phyloP scores from a whole-genome alignment of 345 rosid species.

The Lagerstroemia speciosa region DNA sequence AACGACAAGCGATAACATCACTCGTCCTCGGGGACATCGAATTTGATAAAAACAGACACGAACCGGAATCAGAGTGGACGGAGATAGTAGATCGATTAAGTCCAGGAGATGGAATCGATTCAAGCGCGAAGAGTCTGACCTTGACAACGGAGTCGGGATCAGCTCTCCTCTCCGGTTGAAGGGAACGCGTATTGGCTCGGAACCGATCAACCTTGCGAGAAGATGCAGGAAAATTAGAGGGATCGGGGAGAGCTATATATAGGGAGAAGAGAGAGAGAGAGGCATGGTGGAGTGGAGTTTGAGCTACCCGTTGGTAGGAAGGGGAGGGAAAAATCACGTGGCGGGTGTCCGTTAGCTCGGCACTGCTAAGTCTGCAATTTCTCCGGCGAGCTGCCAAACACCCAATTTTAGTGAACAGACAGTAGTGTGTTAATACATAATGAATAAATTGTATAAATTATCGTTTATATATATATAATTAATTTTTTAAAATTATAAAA shows the following conservation, averaged over 20 bases:
- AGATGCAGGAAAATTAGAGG: slow-evolving; percentile 10
- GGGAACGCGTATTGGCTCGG: background rate
- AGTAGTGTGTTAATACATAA: no score
- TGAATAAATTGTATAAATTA: no score
- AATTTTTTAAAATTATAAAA: no score
- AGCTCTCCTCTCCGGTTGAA: background rate
- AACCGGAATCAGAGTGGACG: background rate
- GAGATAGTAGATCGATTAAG: background rate
- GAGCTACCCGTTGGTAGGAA: no score
- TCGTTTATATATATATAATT: no score
- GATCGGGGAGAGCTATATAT: slow-evolving; percentile 11
- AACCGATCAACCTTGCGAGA: background rate
- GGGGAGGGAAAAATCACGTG: slow-evolving; percentile 24
- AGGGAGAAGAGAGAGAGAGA: slow-evolving; percentile 10
- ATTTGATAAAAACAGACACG: background rate
- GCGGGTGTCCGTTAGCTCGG: slow-evolving; percentile 34
- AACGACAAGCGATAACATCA: background rate
- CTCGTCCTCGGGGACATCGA: background rate
- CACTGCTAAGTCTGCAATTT: background rate
- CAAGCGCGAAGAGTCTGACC: slow-evolving; percentile 1
- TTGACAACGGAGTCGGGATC: background rate
- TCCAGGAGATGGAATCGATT: background rate
- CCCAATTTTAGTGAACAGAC: background rate
- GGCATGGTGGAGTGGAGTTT: no score
- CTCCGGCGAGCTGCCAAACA: background rate